Evolutionary conservation across 441 rosid species (phyloP).

Genomic region (Flueggea neowawraea): DNA sequence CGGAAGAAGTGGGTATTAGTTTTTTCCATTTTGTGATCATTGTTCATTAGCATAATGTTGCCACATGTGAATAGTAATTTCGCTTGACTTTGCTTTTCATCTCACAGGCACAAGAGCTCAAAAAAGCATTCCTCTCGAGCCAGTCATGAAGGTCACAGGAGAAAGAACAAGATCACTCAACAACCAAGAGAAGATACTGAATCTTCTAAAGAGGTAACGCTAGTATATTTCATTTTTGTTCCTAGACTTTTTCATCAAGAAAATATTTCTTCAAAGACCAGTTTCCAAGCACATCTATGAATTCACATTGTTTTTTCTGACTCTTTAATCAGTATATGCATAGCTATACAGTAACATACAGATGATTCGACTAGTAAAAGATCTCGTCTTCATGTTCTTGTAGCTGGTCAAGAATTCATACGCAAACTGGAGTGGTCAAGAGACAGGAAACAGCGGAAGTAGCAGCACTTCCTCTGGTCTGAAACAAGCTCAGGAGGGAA

Average conservation of each 20-base stretch:
- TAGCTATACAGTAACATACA: too few species aligned
- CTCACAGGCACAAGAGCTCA: conserved; percentile 26
- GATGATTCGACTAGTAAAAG: too few species aligned
- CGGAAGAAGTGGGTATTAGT: conserved; percentile 30
- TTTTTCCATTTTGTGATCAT: neutral
- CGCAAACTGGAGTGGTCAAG: conserved; percentile 20
- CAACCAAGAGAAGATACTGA: conserved; percentile 27
- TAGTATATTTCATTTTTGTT: neutral
- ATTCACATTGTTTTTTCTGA: neutral
- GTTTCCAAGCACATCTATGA: too few species aligned
- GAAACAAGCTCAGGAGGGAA: conserved; percentile 16
- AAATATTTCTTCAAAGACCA: too few species aligned
- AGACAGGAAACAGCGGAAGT: conserved; percentile 28
- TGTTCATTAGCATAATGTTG: too few species aligned
- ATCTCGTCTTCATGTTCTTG: neutral
- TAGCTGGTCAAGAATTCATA: conserved; percentile 35
- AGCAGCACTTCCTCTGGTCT: conserved; percentile 23
- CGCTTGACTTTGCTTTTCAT: conserved; percentile 3
- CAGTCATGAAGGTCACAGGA: conserved; percentile 18
- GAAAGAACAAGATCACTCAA: conserved; percentile 11
- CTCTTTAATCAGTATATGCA: too few species aligned
- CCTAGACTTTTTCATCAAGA: too few species aligned
- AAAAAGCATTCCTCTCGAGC: conserved; percentile 27
- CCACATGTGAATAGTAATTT: too few species aligned
- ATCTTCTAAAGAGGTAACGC: conserved; percentile 42